phyloP scores from a whole-genome alignment of 2,329 filamentous ascomycete genomes.

The Fusarium gaditjirri region DNA sequence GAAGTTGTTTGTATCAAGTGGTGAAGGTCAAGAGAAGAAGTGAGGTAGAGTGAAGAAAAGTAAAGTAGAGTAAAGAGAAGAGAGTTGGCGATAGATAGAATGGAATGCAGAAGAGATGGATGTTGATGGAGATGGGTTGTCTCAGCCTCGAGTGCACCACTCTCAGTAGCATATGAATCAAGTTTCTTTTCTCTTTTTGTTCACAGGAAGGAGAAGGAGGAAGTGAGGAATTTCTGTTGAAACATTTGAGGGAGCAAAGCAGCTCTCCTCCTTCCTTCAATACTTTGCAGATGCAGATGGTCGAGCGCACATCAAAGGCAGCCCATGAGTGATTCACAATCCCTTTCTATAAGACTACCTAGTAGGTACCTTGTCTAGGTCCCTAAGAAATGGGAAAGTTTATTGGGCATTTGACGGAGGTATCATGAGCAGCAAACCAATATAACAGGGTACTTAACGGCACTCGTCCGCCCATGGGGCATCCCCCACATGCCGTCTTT shows the following conservation, averaged over 20 bases:
- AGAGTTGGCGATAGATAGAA: background rate
- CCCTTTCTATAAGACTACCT: background rate
- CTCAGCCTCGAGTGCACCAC: background rate
- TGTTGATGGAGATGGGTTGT: conserved; percentile 9
- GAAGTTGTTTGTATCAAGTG: background rate
- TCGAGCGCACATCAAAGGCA: background rate
- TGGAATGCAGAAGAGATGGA: background rate
- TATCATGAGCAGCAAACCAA: background rate
- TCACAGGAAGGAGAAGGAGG: conserved; percentile 18
- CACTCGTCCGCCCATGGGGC: background rate
- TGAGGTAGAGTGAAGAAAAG: background rate
- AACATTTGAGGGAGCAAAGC: conserved; percentile 5
- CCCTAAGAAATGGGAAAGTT: background rate
- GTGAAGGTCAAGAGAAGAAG: background rate
- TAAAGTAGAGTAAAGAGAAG: background rate
- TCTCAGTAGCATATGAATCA: background rate
- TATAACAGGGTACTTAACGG: conserved; percentile 9
- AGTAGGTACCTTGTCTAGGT: too few relatives aligned
- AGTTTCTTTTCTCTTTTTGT: conserved; percentile 27
- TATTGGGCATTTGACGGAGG: background rate
- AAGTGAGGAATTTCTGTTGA: conserved; percentile 4
- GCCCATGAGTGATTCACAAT: background rate
- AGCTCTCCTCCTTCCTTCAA: background rate
- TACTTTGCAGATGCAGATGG: background rate
- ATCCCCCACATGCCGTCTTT: conserved; percentile 35